phyloP scores from a whole-genome alignment of 306 rosid genomes.

The Gynostemma pentaphyllum region DNA sequence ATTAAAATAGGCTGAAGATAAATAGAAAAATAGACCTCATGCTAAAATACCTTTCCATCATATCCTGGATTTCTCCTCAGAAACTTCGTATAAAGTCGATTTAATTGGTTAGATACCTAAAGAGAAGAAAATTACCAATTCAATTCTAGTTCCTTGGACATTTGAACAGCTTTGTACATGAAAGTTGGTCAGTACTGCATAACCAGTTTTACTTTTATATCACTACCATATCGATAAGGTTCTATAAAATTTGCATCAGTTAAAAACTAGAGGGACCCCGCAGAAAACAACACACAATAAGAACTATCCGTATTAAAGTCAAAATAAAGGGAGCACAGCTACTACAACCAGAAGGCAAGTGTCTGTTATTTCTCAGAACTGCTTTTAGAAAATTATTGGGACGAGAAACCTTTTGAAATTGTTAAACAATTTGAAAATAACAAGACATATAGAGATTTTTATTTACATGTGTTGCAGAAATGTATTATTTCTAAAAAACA shows the following conservation, averaged over 20 bases:
- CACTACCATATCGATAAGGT: neutral
- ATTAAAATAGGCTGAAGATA: neutral
- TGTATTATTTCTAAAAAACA: too few species aligned
- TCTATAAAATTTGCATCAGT: neutral
- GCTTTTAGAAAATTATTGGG: too few species aligned
- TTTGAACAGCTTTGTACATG: conserved; percentile 1
- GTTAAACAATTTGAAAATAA: too few species aligned
- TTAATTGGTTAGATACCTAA: conserved; percentile 89
- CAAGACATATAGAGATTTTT: too few species aligned
- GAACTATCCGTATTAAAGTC: neutral
- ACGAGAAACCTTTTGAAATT: too few species aligned
- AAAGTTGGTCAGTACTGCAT: conserved; percentile 1
- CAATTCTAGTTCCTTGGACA: neutral
- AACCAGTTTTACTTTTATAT: neutral
- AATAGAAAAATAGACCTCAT: neutral
- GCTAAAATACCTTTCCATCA: conserved; percentile 69
- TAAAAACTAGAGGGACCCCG: neutral
- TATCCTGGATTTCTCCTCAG: conserved; percentile 86
- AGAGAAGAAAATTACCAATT: neutral
- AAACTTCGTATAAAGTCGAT: conserved; percentile 73
- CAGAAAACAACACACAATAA: neutral
- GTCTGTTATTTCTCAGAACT: too few species aligned
- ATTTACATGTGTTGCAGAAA: too few species aligned
- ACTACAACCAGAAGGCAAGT: too few species aligned
- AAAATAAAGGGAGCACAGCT: neutral